Evolutionary conservation across 495 filamentous ascomycete species (phyloP).

Genomic region (Evansstolkia leycettana): DNA sequence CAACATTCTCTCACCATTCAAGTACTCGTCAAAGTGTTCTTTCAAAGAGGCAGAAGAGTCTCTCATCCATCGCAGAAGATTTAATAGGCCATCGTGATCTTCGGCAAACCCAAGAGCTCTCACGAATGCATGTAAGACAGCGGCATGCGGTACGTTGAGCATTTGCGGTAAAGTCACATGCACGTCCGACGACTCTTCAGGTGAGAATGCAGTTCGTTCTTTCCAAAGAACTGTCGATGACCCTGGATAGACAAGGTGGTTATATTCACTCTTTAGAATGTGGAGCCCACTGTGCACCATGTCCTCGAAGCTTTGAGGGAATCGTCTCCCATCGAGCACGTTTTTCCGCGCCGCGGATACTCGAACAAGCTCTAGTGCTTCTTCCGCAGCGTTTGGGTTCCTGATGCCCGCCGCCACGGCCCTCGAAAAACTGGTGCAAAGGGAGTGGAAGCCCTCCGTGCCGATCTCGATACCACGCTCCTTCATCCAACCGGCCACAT

Average conservation of each 20-base stretch:
- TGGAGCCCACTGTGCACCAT: constrained; percentile 21
- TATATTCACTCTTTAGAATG: constrained; percentile 24
- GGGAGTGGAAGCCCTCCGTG: constrained; percentile 26
- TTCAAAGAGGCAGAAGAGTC: constrained; percentile 22
- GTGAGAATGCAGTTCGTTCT: too few relatives aligned
- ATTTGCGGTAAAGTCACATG: constrained; percentile 13
- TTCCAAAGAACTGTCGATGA: too few relatives aligned
- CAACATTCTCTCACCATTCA: constrained; percentile 32
- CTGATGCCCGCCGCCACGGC: constrained; percentile 22
- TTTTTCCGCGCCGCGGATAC: constrained; percentile 5
- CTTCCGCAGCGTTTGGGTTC: constrained; percentile 12
- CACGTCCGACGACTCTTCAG: too few relatives aligned
- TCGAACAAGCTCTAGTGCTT: constrained; percentile 12
- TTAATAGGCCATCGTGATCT: constrained; percentile 38
- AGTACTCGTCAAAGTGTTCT: constrained; percentile 22
- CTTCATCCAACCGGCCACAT: constrained; percentile 27
- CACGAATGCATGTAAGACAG: constrained; percentile 40
- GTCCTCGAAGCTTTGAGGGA: constrained; percentile 10
- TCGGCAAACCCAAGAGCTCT: constrained; percentile 35
- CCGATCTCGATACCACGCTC: constrained; percentile 24
- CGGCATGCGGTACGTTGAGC: constrained; percentile 29
- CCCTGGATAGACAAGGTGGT: constrained; percentile 16
- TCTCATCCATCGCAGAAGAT: constrained; percentile 43
- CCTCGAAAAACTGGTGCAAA: constrained; percentile 34
- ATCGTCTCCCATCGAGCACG: constrained; percentile 1